phyloP scores from a whole-genome alignment of 352 stramenopile species.

The Globisporangium spinosum region DNA sequence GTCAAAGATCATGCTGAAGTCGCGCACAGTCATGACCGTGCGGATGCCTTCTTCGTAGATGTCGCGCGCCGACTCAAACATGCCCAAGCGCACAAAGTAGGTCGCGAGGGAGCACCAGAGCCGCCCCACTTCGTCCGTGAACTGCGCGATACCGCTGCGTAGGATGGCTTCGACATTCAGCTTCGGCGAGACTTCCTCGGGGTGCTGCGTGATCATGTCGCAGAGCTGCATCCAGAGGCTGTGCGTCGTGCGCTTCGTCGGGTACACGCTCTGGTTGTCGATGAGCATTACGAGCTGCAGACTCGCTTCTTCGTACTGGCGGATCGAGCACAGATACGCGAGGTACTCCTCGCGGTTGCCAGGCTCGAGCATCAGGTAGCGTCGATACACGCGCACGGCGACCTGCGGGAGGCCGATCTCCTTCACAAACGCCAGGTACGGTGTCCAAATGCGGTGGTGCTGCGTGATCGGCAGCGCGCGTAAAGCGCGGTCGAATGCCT shows the following conservation, averaged over 20 bases:
- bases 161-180: conserved; percentile 96
- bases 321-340: conserved; percentile 67
- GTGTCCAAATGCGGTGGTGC: conserved; percentile 95
- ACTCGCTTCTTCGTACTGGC: conserved; percentile 80
- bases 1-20: conserved; percentile 99
- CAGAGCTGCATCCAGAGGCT: conserved; percentile 98
- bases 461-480: conserved; percentile 96
- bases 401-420: conserved; percentile 69
- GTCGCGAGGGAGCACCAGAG: conserved; percentile 98
- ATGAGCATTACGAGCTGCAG: conserved; percentile 79
- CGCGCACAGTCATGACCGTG: conserved; percentile 80
- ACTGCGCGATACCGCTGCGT: conserved; percentile 88
- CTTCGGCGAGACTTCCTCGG: conserved; percentile 76
- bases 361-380: conserved; percentile 87
- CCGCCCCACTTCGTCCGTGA: conserved; percentile 95
- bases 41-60: conserved; percentile 93
- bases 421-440: conserved; percentile 91
- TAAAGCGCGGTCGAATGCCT: conserved; percentile 94
- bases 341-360: conserved; percentile 69
- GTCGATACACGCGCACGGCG: conserved; percentile 80
- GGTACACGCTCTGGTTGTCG: conserved; percentile 53
- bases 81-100: conserved; percentile 95
- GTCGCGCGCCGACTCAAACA: conserved; percentile 95
- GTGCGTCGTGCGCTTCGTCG: conserved; percentile 73
- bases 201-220: conserved; percentile 94